These are phyloP conservation scores for Sordariomycetes sp. DNA, from an alignment of 2,329 filamentous ascomycete species.

Conservation along the genomic window DNA sequence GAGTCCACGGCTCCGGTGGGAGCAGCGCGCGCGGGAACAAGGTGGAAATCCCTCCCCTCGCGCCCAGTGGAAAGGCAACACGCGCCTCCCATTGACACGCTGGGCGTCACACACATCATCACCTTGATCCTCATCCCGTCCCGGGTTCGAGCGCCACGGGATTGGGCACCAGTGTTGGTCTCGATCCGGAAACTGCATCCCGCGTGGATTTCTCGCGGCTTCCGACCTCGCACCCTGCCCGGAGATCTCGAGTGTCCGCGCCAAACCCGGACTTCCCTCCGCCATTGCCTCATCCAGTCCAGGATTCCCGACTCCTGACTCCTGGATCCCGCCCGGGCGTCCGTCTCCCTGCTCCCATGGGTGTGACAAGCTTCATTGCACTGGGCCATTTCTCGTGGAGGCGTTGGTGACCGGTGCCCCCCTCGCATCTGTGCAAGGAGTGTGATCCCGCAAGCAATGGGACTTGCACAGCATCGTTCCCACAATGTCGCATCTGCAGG, in stretches of 20 bases:
- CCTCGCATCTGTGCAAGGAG: not conserved
- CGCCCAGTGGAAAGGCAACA: no score
- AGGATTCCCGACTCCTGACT: not conserved
- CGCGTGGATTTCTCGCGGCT: not conserved
- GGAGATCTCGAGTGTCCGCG: not conserved
- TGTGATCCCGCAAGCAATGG: not conserved
- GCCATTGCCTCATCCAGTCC: not conserved
- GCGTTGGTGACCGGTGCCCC: not conserved
- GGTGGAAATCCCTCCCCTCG: no score
- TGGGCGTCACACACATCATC: no score
- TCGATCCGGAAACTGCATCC: not conserved
- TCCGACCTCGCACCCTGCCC: not conserved
- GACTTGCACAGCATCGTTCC: not conserved
- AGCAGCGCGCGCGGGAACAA: no score
- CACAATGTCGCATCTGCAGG: not conserved
- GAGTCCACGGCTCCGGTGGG: no score
- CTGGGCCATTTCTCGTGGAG: no score
- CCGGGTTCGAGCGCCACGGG: not conserved
- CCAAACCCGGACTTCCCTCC: not conserved
- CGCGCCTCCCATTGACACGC: no score
- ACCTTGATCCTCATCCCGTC: no score
- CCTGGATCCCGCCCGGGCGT: not conserved
- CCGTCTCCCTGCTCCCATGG: no score
- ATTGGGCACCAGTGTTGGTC: not conserved
- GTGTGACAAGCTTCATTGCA: no score